Conservation (phyloP, 345 rosid genomes). For the Syzygium oleosum region DNA sequence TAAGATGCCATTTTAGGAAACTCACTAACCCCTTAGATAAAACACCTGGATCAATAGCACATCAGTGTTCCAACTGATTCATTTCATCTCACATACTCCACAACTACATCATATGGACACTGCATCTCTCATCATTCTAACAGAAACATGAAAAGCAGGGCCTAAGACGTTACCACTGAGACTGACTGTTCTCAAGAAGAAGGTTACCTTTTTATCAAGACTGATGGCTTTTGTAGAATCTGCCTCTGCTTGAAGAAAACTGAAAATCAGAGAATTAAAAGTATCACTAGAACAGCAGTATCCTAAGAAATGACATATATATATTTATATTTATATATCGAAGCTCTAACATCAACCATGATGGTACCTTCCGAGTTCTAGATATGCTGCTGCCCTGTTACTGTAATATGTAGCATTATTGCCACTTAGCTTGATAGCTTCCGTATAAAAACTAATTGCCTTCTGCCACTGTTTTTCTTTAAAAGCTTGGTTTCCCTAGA, state of each 20-base stretch:
- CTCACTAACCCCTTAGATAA: not conserved
- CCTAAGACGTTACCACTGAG: not conserved
- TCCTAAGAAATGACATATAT: not conserved
- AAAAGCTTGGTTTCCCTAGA: constrained; percentile 90
- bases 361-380: constrained; percentile 65
- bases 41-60: not conserved
- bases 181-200: not conserved
- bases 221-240: constrained; percentile 77
- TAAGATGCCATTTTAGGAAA: not conserved
- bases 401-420: constrained; percentile 85
- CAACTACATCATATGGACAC: not conserved
- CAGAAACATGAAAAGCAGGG: not conserved
- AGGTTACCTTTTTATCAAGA: constrained; percentile 73
- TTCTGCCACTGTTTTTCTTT: constrained; percentile 84
- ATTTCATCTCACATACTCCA: not conserved
- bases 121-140: not conserved
- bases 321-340: not conserved
- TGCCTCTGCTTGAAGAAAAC: constrained; percentile 83
- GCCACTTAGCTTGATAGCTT: constrained; percentile 75
- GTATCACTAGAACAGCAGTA: not conserved
- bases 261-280: constrained; percentile 40
- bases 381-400: constrained; percentile 97
- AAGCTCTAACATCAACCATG: not conserved
- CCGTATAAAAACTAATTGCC: constrained; percentile 71
- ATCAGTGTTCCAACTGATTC: not conserved